Percentiles rank a stretch among this genome's conserved stretches.
Evolutionary conservation across 345 rosid genomes (phyloP).

Genomic region (Hibiscus syriacus): DNA sequence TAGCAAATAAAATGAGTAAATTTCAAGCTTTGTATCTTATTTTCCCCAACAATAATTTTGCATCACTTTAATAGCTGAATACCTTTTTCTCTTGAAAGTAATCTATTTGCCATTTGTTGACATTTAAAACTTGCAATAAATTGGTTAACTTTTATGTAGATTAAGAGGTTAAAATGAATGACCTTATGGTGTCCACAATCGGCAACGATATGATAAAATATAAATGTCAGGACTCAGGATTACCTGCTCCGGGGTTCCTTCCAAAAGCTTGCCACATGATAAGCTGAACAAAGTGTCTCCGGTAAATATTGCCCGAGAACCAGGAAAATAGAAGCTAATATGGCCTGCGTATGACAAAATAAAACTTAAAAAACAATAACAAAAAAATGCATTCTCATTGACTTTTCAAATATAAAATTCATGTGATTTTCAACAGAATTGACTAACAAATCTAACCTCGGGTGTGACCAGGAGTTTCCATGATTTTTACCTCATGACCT

Average conservation of each 20-base stretch:
- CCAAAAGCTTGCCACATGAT: conserved; percentile 92
- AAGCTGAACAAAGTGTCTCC: conserved; percentile 95
- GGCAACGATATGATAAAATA: background rate
- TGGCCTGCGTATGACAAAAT: conserved; percentile 51
- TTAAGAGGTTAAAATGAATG: too few species aligned
- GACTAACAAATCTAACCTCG: conserved; percentile 46
- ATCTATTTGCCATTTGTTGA: background rate
- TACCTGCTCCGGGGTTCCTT: conserved; percentile 92
- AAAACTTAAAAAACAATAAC: too few species aligned
- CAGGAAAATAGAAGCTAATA: conserved; percentile 89
- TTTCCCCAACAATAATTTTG: background rate
- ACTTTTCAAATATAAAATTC: background rate
- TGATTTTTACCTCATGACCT: conserved; percentile 78
- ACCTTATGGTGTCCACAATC: background rate
- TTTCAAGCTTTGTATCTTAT: background rate
- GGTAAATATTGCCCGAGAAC: conserved; percentile 76
- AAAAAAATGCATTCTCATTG: too few species aligned
- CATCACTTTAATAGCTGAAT: conserved; percentile 3
- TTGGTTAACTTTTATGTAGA: background rate
- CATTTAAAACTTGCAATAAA: background rate
- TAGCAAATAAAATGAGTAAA: background rate
- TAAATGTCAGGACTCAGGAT: background rate
- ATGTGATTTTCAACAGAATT: conserved; percentile 1
- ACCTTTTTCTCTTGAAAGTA: background rate
- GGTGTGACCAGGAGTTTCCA: conserved; percentile 97